Conservation (phyloP, 495 filamentous ascomycete genomes). For the Aspergillus homomorphus region DNA sequence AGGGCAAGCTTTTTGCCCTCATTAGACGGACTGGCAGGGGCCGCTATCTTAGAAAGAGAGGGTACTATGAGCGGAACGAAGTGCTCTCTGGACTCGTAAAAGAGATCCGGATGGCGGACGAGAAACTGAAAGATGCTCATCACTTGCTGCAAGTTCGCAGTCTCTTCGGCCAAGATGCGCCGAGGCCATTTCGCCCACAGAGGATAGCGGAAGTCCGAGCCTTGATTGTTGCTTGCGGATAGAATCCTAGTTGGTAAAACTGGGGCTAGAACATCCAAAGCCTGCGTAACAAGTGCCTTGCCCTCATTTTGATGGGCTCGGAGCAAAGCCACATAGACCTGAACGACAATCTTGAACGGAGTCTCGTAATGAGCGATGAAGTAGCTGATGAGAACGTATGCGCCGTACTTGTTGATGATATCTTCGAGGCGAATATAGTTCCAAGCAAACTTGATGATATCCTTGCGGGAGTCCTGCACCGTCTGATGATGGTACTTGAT, state of each 20-base stretch:
- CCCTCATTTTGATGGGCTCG: slow-evolving; percentile 95
- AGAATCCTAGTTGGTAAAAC: slow-evolving; percentile 71
- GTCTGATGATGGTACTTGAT: slow-evolving; percentile 88
- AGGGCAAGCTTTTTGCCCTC: slow-evolving; percentile 91
- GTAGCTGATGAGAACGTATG: slow-evolving; percentile 94
- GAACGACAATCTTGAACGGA: slow-evolving; percentile 89
- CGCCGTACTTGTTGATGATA: slow-evolving; percentile 98
- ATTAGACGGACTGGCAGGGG: slow-evolving; percentile 78
- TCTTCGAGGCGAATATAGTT: slow-evolving; percentile 97
- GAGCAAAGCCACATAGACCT: slow-evolving; percentile 87
- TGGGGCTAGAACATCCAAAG: slow-evolving; percentile 89
- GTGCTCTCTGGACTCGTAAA: slow-evolving; percentile 91
- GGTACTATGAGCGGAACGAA: slow-evolving; percentile 86
- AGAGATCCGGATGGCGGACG: slow-evolving; percentile 85
- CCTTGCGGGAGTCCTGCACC: slow-evolving; percentile 87
- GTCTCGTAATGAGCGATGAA: slow-evolving; percentile 98
- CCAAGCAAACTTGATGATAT: slow-evolving; percentile 99
- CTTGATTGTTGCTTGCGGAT: slow-evolving; percentile 33
- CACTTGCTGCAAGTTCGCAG: slow-evolving; percentile 93
- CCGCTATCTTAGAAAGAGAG: slow-evolving; percentile 82
- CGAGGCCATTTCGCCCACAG: slow-evolving; percentile 90
- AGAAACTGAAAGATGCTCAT: slow-evolving; percentile 97
- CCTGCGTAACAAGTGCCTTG: slow-evolving; percentile 85
- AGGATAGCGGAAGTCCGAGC: slow-evolving; percentile 56
- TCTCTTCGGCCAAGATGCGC: slow-evolving; percentile 89